These are phyloP conservation scores for Apophysomyces trapeziformis DNA, from an alignment of 371 early-diverging fungal species.

Conservation along the genomic window DNA sequence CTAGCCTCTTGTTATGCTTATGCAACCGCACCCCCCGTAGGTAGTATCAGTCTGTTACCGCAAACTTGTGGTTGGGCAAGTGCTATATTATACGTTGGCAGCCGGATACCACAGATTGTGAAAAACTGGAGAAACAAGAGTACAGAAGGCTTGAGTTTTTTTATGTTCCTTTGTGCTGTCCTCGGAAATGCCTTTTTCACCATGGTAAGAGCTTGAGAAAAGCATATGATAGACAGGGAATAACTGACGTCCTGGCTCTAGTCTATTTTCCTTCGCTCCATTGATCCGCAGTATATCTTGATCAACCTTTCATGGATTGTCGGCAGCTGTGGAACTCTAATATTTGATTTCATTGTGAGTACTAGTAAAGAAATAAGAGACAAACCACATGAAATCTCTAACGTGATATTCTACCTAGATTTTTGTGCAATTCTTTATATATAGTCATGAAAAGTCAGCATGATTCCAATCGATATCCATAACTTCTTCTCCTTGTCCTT, in stretches of 20 bases:
- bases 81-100: conserved; percentile 55
- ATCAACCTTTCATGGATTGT: conserved; percentile 61
- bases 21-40: not conserved
- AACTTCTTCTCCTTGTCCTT: too few relatives aligned
- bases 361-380: not conserved
- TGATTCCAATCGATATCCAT: too few relatives aligned
- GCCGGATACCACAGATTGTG: conserved; percentile 79
- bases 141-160: conserved; percentile 73
- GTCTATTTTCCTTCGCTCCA: conserved; percentile 58
- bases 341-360: conserved; percentile 62
- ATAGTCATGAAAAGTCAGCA: too few relatives aligned
- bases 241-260: conserved; percentile 21
- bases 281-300: conserved; percentile 44
- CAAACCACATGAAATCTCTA: not conserved
- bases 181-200: conserved; percentile 75
- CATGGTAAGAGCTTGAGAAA: conserved; percentile 24
- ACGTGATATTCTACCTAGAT: conserved; percentile 35
- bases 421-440: conserved; percentile 58
- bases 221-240: conserved; percentile 1
- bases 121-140: conserved; percentile 71
- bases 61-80: conserved; percentile 56
- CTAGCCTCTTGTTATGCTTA: conserved; percentile 7
- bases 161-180: conserved; percentile 81
- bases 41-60: conserved; percentile 23
- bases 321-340: conserved; percentile 53